phyloP scores from a whole-genome alignment of 306 rosid genomes.

The Bauhinia variegata region DNA sequence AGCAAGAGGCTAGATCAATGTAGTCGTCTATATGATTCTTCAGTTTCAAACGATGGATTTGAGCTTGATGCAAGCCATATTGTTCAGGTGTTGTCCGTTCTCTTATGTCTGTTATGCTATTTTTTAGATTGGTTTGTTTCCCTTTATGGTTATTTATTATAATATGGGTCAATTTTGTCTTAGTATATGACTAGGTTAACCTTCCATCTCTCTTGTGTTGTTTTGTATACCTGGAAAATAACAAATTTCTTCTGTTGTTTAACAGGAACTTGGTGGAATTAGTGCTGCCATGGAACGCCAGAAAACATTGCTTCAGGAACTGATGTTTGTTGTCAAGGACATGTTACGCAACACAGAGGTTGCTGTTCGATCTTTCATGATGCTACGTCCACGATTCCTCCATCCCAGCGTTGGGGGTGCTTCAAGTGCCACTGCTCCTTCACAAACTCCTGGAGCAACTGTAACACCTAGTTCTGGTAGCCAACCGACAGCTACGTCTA shows the following conservation, averaged over 20 bases:
- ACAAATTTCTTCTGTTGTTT: constrained; percentile 33
- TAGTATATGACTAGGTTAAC: constrained; percentile 16
- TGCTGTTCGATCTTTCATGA: constrained; percentile 94
- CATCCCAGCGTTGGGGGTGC: constrained; percentile 79
- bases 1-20: constrained; percentile 94
- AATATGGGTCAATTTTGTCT: too few relatives aligned
- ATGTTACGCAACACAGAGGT: constrained; percentile 89
- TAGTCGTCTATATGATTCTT: constrained; percentile 88
- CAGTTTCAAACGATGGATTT: constrained; percentile 73
- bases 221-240: constrained; percentile 3
- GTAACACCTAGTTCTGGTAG: constrained; percentile 48
- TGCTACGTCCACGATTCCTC: constrained; percentile 81
- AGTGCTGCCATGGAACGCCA: constrained; percentile 85
- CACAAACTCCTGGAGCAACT: constrained; percentile 65
- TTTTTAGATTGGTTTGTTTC: not conserved
- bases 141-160: constrained; percentile 2
- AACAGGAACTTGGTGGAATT: constrained; percentile 95
- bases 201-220: not conserved
- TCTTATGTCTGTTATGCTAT: not conserved
- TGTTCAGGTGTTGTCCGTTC: constrained; percentile 66
- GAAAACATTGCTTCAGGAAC: constrained; percentile 68
- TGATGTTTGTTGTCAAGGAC: constrained; percentile 76
- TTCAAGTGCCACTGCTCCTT: constrained; percentile 69
- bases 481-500: constrained; percentile 65
- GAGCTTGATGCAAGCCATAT: constrained; percentile 90